Conservation (phyloP, 164 flowering plant genomes). For the Dillenia turbinata region DNA sequence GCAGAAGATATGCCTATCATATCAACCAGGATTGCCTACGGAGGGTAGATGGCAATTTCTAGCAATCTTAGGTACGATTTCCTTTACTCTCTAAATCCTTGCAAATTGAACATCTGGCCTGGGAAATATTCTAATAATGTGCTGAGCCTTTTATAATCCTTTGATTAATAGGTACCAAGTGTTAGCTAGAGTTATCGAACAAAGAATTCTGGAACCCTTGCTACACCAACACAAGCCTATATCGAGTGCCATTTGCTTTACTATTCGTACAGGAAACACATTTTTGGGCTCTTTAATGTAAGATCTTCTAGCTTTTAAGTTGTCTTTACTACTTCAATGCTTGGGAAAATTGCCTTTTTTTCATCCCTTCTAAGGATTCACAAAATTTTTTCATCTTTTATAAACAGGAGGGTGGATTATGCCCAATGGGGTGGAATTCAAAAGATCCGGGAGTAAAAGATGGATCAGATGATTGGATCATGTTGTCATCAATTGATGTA, state of each 20-base stretch:
- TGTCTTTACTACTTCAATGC: neutral
- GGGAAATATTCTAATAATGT: neutral
- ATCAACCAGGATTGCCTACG: slow-evolving; percentile 59
- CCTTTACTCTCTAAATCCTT: too few species aligned
- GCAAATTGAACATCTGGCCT: too few species aligned
- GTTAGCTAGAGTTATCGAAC: slow-evolving; percentile 88
- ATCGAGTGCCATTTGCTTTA: slow-evolving; percentile 87
- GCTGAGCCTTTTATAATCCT: neutral
- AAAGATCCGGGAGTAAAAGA: slow-evolving; percentile 40
- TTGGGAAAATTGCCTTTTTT: too few species aligned
- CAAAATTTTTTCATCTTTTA: slow-evolving; percentile 3
- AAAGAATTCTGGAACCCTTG: slow-evolving; percentile 80
- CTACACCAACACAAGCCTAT: slow-evolving; percentile 76
- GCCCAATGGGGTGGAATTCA: slow-evolving; percentile 90
- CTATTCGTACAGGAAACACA: slow-evolving; percentile 93
- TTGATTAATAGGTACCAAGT: slow-evolving; percentile 70
- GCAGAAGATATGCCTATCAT: slow-evolving; percentile 59
- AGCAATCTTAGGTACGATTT: slow-evolving; percentile 61
- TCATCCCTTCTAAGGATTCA: neutral
- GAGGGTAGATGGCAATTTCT: slow-evolving; percentile 68
- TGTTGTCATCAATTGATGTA: neutral
- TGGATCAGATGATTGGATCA: neutral
- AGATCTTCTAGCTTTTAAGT: slow-evolving; percentile 23
- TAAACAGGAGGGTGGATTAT: slow-evolving; percentile 93
- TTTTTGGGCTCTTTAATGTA: slow-evolving; percentile 91